A percentile compares a stretch with the other conserved stretches of the same genome.
Evolutionary conservation across 2,329 filamentous ascomycete species (phyloP).

Genomic region (Catunica adiposa): DNA sequence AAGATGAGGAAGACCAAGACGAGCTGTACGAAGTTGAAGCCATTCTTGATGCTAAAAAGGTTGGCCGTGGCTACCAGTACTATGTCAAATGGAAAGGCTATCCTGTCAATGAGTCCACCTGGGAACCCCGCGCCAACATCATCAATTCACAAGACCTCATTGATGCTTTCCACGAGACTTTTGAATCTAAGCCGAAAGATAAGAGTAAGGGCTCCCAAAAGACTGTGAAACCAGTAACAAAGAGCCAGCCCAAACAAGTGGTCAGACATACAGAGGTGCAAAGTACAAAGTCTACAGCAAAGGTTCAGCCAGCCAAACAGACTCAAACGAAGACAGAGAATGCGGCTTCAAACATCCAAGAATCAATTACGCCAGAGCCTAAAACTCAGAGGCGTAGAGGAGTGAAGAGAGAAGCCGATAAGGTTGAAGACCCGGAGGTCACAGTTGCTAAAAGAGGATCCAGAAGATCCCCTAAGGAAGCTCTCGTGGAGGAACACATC

Average conservation of each 20-base stretch:
- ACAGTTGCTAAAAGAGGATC: too few relatives aligned
- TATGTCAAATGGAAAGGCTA: constrained; percentile 39
- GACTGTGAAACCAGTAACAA: neutral
- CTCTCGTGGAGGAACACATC: too few relatives aligned
- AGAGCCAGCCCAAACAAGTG: too few relatives aligned
- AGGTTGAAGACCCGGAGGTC: too few relatives aligned
- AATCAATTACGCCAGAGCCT: too few relatives aligned
- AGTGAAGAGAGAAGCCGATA: too few relatives aligned
- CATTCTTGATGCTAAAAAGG: constrained; percentile 27
- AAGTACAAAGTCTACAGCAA: neutral
- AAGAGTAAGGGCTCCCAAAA: too few relatives aligned
- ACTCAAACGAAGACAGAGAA: neutral
- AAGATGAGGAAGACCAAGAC: constrained; percentile 21
- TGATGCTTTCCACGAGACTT: constrained; percentile 18
- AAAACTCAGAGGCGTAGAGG: neutral
- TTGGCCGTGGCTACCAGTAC: constrained; percentile 27
- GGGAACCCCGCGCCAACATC: constrained; percentile 35
- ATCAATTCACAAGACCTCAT: constrained; percentile 24
- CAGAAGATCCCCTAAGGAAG: too few relatives aligned
- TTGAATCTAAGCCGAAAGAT: constrained; percentile 17
- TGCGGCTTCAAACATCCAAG: too few relatives aligned
- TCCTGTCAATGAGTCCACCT: constrained; percentile 29
- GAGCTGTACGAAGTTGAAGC: constrained; percentile 35
- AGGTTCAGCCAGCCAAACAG: neutral
- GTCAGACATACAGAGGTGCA: too few relatives aligned